A percentile compares a stretch with the other conserved stretches of the same genome.
Evolutionary conservation across 192 early-diverging fungal species (phyloP).

Genomic region (Rhizoclosmatium globosum): DNA sequence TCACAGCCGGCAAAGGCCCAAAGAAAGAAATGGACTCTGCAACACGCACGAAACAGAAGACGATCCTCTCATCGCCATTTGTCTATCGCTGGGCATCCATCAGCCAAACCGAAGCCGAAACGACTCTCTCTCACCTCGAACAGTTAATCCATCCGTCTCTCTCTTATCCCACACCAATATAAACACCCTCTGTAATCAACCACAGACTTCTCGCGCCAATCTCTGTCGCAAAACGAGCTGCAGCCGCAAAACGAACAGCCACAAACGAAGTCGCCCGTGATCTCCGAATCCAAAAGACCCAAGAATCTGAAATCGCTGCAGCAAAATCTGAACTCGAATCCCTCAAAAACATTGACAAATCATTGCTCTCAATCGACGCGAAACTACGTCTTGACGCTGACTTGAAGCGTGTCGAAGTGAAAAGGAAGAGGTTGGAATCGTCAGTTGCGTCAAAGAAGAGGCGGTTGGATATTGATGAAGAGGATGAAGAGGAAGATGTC

Average conservation of each 20-base stretch:
- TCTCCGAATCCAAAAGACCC: background rate
- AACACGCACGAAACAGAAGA: background rate
- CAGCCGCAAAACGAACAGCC: background rate
- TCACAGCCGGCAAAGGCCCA: too few relatives aligned
- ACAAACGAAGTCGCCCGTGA: background rate
- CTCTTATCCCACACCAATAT: background rate
- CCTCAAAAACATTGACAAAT: background rate
- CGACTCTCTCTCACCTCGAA: background rate
- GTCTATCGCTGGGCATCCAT: background rate
- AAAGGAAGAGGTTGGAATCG: background rate
- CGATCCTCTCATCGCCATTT: slow-evolving; percentile 1
- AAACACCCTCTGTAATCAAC: background rate
- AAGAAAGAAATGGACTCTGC: too few relatives aligned
- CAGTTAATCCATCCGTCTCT: background rate
- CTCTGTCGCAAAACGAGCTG: background rate
- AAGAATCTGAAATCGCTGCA: background rate
- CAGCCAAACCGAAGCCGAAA: background rate
- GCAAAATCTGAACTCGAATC: background rate
- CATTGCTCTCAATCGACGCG: background rate
- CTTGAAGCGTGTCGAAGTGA: background rate
- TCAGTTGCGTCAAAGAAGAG: background rate
- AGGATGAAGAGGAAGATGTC: background rate
- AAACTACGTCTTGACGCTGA: background rate
- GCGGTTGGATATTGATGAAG: background rate
- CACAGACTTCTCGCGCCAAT: background rate